Evolutionary conservation across 2,329 filamentous ascomycete genomes (phyloP).

Genomic region (Stachybotrys elegans): DNA sequence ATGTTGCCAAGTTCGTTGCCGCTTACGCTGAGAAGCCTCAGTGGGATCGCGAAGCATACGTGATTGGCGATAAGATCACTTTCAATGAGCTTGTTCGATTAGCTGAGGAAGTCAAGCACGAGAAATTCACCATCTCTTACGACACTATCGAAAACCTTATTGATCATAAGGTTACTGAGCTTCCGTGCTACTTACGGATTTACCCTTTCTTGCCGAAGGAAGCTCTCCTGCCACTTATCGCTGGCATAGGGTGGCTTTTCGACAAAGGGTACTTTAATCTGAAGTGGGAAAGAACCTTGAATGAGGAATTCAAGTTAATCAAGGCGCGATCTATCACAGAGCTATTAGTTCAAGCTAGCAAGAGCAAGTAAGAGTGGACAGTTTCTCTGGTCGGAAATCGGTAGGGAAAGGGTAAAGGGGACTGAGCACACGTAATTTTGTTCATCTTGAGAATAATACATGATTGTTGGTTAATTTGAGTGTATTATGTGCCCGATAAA

Average conservation of each 20-base stretch:
- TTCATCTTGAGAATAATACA: too few species aligned
- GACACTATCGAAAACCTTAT: slow-evolving; percentile 31
- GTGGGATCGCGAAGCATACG: slow-evolving; percentile 34
- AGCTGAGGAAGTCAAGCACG: slow-evolving; percentile 30
- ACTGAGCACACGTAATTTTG: too few species aligned
- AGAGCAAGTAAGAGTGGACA: too few species aligned
- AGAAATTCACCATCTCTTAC: slow-evolving; percentile 32
- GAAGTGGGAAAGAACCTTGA: slow-evolving; percentile 4
- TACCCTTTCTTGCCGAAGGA: slow-evolving; percentile 21
- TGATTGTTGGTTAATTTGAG: too few species aligned
- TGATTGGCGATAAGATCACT: slow-evolving; percentile 35
- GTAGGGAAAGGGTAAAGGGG: too few species aligned
- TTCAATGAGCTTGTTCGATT: slow-evolving; percentile 38
- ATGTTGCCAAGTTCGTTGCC: slow-evolving; percentile 42
- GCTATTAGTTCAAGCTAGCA: too few species aligned
- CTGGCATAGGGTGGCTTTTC: slow-evolving; percentile 9
- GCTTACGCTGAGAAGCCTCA: slow-evolving; percentile 31
- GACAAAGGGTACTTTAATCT: slow-evolving; percentile 17
- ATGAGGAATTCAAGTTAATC: not conserved
- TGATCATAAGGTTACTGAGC: slow-evolving; percentile 26
- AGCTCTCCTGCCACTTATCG: slow-evolving; percentile 12
- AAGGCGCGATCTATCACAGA: too few species aligned
- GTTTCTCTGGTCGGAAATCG: too few species aligned
- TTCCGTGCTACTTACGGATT: slow-evolving; percentile 16
- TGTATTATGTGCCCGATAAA: too few species aligned